These are phyloP conservation scores for Dunaliella primolecta DNA, from an alignment of 139 green algal genomes.

Conservation along the genomic window DNA sequence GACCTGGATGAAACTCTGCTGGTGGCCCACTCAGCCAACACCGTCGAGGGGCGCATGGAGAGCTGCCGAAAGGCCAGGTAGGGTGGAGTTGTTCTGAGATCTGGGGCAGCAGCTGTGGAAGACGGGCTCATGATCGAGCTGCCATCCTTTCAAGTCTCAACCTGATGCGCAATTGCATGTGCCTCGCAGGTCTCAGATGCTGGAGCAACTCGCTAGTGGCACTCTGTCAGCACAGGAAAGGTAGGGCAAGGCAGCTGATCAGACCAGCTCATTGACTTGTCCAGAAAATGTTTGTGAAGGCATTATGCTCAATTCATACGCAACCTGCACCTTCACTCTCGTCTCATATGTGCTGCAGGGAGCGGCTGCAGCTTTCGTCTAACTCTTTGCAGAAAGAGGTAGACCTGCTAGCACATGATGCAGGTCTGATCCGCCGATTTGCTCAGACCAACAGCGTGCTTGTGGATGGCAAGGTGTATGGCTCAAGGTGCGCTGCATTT, in stretches of 20 bases:
- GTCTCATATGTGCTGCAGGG: no score
- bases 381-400: constrained; percentile 36
- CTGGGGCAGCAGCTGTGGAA: not conserved
- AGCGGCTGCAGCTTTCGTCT: constrained; percentile 2
- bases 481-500: constrained; percentile 20
- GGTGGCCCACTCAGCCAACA: constrained; percentile 51
- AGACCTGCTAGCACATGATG: constrained; percentile 48
- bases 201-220: no score
- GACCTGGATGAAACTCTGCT: constrained; percentile 89
- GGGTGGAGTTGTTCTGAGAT: no score
- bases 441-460: constrained; percentile 34
- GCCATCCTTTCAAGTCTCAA: no score
- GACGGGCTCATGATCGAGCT: no score
- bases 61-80: constrained; percentile 6
- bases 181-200: not conserved
- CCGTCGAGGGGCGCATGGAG: constrained; percentile 30
- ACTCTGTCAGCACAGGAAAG: no score
- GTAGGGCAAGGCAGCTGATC: no score
- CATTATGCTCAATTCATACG: no score
- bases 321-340: no score
- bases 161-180: not conserved
- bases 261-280: no score
- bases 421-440: constrained; percentile 54
- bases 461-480: constrained; percentile 32
- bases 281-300: no score